Base-by-base conservation (phyloP, 441 rosid genomes). In the Melastoma candidum region DNA sequence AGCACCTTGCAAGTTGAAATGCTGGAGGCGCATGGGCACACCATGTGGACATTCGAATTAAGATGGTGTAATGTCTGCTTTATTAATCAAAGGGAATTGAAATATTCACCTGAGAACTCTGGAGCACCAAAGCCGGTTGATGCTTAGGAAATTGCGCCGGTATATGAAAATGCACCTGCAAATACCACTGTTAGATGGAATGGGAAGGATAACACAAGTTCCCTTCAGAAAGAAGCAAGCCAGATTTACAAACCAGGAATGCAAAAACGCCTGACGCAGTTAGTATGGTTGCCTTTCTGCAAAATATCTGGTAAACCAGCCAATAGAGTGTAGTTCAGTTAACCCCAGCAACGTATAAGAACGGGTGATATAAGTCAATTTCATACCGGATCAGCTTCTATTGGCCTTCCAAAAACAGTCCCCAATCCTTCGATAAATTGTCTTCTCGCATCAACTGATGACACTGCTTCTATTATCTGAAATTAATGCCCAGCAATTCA, bases 331-430 rank as follows among this genome's bases (percentile, higher is more conserved):
- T 17, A 48, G 12, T 29, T 29, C 12, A 53, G 53, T 63, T 51
- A 69, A 47, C 29, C 25, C 63, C 7, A 49, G 48, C 17, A 26
- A 17, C 58, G 14, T 26, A 3, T 63, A 44, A 26, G 9, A 32
- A 26, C 39, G 59, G 26, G 59, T 26, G 56, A 24, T 29, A 51
- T 39, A 51, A 46, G 12, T 63, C 64, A 49, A 71, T 53, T 17
- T 63, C 80, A 58, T 72, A 93, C 97, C 47, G 88, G 79, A 71
- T 93, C 95, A 67, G 95, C 90, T 78, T 88, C 95, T 57, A 93
- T 48, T 12, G 95, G 95, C 64, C 90, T 84, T 71, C 97, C 98
- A 68, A 92, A 70, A 47, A 73, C 54, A 47, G 75, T 77, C 43
- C 75, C 72, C 67, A 85, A 78, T 45, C 87, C 80, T 74, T 88